These are phyloP conservation scores for Aureobasidium sp. DNA, from an alignment of 2,329 filamentous ascomycete genomes.

Conservation along the genomic window DNA sequence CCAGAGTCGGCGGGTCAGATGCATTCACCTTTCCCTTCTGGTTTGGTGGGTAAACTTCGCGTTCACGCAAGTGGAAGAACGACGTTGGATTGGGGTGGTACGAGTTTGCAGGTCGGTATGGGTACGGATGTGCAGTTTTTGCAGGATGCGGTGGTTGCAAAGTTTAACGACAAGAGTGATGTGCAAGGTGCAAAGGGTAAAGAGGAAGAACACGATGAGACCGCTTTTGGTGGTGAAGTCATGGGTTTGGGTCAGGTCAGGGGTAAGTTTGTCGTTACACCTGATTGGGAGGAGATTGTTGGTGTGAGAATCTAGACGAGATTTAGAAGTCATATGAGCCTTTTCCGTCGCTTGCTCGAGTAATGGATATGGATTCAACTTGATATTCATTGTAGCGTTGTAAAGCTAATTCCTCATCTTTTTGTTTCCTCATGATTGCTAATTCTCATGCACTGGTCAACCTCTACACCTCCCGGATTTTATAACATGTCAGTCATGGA, in stretches of 20 bases:
- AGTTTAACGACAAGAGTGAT: conserved; percentile 32
- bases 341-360: no score
- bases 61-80: conserved; percentile 69
- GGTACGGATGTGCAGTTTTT: conserved; percentile 64
- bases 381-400: conserved; percentile 9
- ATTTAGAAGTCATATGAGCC: no score
- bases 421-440: background rate
- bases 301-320: conserved; percentile 20
- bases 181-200: conserved; percentile 28
- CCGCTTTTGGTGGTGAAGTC: conserved; percentile 45
- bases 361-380: background rate
- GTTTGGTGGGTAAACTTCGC: conserved; percentile 64
- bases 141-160: conserved; percentile 62
- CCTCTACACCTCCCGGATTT: background rate
- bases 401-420: background rate
- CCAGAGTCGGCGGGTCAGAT: conserved; percentile 27
- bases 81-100: conserved; percentile 69
- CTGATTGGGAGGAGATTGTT: conserved; percentile 64
- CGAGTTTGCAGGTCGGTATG: conserved; percentile 62
- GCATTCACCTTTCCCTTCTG: conserved; percentile 40
- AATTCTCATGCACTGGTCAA: background rate
- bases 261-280: conserved; percentile 70
- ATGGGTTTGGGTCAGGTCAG: conserved; percentile 69
- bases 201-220: conserved; percentile 30
- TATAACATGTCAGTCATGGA: background rate